phyloP scores from a whole-genome alignment of 192 early-diverging fungal species.

The Coemansia sp. region DNA sequence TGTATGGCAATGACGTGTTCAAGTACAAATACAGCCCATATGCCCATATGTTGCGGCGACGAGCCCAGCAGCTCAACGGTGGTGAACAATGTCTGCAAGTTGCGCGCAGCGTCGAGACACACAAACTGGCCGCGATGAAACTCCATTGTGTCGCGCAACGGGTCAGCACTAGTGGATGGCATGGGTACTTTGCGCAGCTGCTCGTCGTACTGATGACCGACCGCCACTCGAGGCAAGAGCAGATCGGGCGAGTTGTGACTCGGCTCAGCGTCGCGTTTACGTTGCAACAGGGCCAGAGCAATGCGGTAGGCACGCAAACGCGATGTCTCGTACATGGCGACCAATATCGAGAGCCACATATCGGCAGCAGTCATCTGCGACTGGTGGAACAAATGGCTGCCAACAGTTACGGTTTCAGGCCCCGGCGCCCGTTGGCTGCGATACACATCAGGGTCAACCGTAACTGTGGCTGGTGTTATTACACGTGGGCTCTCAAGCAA shows the following conservation, averaged over 20 bases:
- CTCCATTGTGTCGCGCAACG: conserved; percentile 19
- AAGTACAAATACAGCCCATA: conserved; percentile 27
- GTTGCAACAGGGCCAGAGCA: conserved; percentile 22
- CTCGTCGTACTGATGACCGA: background rate
- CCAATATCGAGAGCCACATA: conserved; percentile 21
- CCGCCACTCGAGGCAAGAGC: background rate
- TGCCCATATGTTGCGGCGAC: conserved; percentile 20
- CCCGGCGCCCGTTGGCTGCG: background rate
- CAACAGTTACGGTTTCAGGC: conserved; percentile 1
- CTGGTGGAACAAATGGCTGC: conserved; percentile 21
- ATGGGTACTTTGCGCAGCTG: background rate
- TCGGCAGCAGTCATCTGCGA: conserved; percentile 17
- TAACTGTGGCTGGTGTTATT: background rate
- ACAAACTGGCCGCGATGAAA: conserved; percentile 22
- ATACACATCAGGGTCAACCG: background rate
- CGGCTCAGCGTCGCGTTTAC: background rate
- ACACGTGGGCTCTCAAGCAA: background rate
- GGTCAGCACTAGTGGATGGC: conserved; percentile 9
- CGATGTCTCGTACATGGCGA: conserved; percentile 19
- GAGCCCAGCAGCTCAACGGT: background rate
- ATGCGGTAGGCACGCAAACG: conserved; percentile 31
- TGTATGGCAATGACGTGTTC: conserved; percentile 25
- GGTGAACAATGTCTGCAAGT: conserved; percentile 16
- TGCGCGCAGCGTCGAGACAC: conserved; percentile 27
- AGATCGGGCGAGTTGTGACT: background rate